Evolutionary conservation across 331 rosid genomes (phyloP), one percentile per base, ranked within the genome.

Genomic region (Saraca asoca): DNA sequence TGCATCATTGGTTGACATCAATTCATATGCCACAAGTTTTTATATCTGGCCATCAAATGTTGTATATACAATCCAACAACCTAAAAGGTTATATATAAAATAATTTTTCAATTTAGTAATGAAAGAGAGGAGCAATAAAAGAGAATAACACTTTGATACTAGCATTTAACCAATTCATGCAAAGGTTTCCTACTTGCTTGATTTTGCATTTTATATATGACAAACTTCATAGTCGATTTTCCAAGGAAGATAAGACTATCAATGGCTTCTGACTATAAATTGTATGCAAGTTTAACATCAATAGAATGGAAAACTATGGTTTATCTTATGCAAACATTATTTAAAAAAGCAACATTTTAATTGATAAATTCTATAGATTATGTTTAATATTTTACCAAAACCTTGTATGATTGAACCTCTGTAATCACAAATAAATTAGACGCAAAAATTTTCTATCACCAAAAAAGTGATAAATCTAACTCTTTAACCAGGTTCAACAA

Each of bases 1-100:
- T 60, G 84, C 98, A 79, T 90, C 97, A 63, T 87, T 84, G 75
- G 98, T 96, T 1, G 98, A 87, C 97, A 84, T 87, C 62, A 93
- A 70, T 74, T 93, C 97, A 64, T 93, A 93, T 13, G 91, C 96
- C 52, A 57, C 85, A 48, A 93, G 91, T 75, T 90, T 90, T 37
- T 77, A 71, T 85, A 67, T 87, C 78, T 78, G 78, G 68, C 71
- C 75, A 31, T 73, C 83, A 5, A 73, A 56, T 65, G 85, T 82
- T 58, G 69, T 83, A 66, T 90, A n/a, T 58, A 66, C 69, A 42
- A 90, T 60, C 96, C 98, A 90, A 77, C 91, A 80, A 73, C 98
- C 98, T 92, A 77, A 51, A 57, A 46, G 63, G 62, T 59, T 62
- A 58, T 17, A 61, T 35, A 46, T 16, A 51, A 42, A 49, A 52